Conservation (phyloP, 176 grass and related monocot species). For the Avena sativa region DNA sequence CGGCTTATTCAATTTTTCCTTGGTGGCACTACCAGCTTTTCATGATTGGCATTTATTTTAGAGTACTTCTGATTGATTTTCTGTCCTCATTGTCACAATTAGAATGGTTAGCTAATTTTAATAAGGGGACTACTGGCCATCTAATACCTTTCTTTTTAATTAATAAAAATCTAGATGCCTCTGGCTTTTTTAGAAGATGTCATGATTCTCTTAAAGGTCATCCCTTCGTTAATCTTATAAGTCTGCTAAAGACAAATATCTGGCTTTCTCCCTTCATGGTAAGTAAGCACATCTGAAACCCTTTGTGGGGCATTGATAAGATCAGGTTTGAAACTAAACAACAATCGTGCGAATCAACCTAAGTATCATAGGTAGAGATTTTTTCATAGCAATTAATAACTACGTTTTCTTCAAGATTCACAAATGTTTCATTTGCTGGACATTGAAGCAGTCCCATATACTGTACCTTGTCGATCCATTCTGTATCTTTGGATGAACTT, state of each 20-base stretch:
- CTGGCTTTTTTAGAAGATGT: not conserved
- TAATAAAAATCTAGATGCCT: not conserved
- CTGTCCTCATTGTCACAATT: constrained; percentile 20
- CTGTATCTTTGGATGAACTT: not conserved
- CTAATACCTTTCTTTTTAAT: constrained; percentile 11
- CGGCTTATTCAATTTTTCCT: constrained; percentile 27
- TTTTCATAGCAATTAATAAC: not conserved
- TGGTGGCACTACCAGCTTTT: constrained; percentile 39
- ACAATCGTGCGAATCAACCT: not conserved
- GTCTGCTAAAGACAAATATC: not conserved
- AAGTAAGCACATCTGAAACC: not conserved
- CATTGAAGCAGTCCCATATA: not conserved
- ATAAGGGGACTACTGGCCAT: constrained; percentile 7
- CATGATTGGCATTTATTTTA: constrained; percentile 42
- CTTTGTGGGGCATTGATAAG: not conserved
- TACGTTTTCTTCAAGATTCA: not conserved
- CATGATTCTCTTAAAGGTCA: not conserved
- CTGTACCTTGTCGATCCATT: not conserved
- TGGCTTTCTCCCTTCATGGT: not conserved
- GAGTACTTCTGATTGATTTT: constrained; percentile 32
- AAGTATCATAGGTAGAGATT: not conserved
- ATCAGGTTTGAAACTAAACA: constrained; percentile 10
- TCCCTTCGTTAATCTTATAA: not conserved
- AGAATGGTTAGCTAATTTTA: constrained; percentile 40
- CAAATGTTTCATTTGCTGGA: constrained; percentile 1